Evolutionary conservation across 2,329 filamentous ascomycete genomes (phyloP).

Genomic region (Mycogone perniciosa): DNA sequence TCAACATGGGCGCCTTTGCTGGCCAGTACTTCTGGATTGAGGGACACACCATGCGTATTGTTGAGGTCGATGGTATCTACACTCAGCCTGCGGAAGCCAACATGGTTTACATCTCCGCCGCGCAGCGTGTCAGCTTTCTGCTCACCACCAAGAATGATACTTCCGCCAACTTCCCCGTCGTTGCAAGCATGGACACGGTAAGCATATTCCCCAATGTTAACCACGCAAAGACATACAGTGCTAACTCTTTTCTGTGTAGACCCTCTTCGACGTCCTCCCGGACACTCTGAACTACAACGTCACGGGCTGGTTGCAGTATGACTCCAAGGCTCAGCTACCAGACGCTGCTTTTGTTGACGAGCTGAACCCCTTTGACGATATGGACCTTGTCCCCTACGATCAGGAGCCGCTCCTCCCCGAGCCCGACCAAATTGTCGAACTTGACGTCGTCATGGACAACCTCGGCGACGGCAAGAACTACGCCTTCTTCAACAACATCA

Average conservation of each 20-base stretch:
- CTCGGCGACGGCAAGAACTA: slow-evolving; percentile 54
- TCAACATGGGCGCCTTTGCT: slow-evolving; percentile 69
- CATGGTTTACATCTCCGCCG: slow-evolving; percentile 60
- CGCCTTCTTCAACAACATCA: slow-evolving; percentile 70
- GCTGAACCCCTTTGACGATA: slow-evolving; percentile 68
- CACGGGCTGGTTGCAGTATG: slow-evolving; percentile 59
- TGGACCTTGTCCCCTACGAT: slow-evolving; percentile 63
- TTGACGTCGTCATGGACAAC: slow-evolving; percentile 58
- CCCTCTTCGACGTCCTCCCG: slow-evolving; percentile 64
- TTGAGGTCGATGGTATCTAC: slow-evolving; percentile 70
- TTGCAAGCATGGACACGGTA: slow-evolving; percentile 63
- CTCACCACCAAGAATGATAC: slow-evolving; percentile 58
- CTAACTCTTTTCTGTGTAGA: slow-evolving; percentile 27
- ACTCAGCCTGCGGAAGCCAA: slow-evolving; percentile 53
- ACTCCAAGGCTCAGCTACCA: slow-evolving; percentile 38
- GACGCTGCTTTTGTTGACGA: slow-evolving; percentile 50
- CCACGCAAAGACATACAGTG: not conserved
- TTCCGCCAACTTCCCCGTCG: slow-evolving; percentile 58
- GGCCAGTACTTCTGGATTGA: slow-evolving; percentile 62
- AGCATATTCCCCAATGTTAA: slow-evolving; percentile 12
- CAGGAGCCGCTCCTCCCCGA: slow-evolving; percentile 51
- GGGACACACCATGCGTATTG: slow-evolving; percentile 59
- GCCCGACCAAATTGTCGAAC: slow-evolving; percentile 56
- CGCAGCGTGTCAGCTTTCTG: slow-evolving; percentile 59
- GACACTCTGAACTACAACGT: slow-evolving; percentile 60